These are phyloP conservation scores for Periconia sp. DNA, from an alignment of 2,329 filamentous ascomycete genomes.

Conservation along the genomic window DNA sequence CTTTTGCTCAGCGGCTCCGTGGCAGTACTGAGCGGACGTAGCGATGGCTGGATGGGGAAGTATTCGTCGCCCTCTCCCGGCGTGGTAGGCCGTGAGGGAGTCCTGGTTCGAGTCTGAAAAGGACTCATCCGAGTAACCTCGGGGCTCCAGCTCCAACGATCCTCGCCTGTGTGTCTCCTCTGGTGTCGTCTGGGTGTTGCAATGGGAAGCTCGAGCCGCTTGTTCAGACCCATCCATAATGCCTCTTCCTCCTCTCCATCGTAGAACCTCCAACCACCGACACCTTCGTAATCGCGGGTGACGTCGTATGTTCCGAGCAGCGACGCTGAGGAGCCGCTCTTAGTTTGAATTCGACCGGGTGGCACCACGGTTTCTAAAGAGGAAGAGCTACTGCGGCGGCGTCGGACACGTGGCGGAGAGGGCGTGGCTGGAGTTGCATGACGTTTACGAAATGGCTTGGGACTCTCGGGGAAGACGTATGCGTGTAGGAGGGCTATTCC, in stretches of 20 bases:
- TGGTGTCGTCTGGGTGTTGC: conserved; percentile 32
- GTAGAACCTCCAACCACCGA: conserved; percentile 45
- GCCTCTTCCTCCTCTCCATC: conserved; percentile 46
- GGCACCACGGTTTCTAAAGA: conserved; percentile 22
- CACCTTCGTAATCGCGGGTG: conserved; percentile 47
- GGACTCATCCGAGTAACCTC: conserved; percentile 43
- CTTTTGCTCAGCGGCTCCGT: conserved; percentile 19
- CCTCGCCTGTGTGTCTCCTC: conserved; percentile 35
- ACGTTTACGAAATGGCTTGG: conserved; percentile 20
- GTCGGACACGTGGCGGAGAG: conserved; percentile 28
- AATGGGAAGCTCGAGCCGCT: conserved; percentile 43
- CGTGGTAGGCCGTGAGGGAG: conserved; percentile 24
- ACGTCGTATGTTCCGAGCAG: conserved; percentile 35
- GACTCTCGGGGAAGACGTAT: conserved; percentile 32
- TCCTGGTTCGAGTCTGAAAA: conserved; percentile 38
- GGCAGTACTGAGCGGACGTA: conserved; percentile 20
- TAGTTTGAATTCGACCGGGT: conserved; percentile 21
- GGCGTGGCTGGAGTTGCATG: conserved; percentile 5
- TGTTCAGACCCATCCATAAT: conserved; percentile 48
- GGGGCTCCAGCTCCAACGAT: conserved; percentile 31
- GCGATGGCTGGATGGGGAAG: conserved; percentile 25
- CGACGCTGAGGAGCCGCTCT: conserved; percentile 35
- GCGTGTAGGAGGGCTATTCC: conserved; percentile 42
- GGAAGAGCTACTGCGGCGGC: conserved; percentile 26
- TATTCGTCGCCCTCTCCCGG: conserved; percentile 25